phyloP scores from a whole-genome alignment of 257 asterid genomes.

The Scutellaria galericulata region DNA sequence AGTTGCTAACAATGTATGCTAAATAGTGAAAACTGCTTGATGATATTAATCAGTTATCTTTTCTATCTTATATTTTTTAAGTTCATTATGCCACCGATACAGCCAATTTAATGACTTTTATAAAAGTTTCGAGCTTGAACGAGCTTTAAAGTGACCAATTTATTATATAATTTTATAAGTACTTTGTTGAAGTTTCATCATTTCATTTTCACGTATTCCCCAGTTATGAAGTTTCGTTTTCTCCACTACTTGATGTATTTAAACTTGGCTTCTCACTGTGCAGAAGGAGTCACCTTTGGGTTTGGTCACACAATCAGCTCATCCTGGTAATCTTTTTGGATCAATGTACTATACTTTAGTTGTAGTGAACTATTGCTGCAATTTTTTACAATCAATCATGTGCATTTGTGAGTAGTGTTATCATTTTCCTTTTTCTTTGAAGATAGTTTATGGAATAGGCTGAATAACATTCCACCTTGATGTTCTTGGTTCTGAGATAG shows the following conservation, averaged over 20 bases:
- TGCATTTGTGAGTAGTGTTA: background rate
- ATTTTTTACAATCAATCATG: background rate
- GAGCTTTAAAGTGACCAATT: background rate
- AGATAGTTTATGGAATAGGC: background rate
- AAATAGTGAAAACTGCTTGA: background rate
- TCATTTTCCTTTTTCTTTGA: background rate
- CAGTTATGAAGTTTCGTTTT: background rate
- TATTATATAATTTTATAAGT: background rate
- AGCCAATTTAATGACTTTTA: background rate
- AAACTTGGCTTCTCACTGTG: constrained; percentile 24
- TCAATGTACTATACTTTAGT: background rate
- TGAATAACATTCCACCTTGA: background rate
- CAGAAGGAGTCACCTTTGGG: constrained; percentile 87
- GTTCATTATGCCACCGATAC: background rate
- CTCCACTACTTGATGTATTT: background rate
- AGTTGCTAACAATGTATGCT: background rate
- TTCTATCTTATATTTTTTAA: background rate
- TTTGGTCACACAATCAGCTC: constrained; percentile 78
- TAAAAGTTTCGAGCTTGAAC: background rate
- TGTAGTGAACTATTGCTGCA: background rate
- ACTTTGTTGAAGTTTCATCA: background rate
- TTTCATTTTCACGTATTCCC: background rate
- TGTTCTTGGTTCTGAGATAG: background rate
- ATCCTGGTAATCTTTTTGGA: constrained; percentile 64
- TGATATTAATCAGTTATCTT: background rate